Evolutionary conservation across 768 basidiomycete species (phyloP).

Genomic region (Tulasnella sp.): DNA sequence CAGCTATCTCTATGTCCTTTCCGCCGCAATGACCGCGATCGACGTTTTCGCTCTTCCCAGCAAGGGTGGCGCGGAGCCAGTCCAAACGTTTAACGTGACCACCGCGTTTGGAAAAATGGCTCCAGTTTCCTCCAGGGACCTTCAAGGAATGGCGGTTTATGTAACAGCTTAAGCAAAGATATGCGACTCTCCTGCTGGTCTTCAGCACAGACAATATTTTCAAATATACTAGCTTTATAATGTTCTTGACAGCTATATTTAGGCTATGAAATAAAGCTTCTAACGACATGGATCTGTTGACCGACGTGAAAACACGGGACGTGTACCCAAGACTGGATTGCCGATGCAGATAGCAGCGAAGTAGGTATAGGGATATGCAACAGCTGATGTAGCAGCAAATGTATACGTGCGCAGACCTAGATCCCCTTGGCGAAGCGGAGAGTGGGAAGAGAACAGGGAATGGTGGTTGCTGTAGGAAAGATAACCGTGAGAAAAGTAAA

Average conservation of each 20-base stretch:
- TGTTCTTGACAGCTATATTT: not conserved
- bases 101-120: not conserved
- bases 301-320: too few relatives aligned
- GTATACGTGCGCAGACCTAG: not conserved
- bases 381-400: not conserved
- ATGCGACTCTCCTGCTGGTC: not conserved
- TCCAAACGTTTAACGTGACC: not conserved
- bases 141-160: conserved; percentile 11
- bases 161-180: not conserved
- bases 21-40: not conserved
- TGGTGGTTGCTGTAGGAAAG: not conserved
- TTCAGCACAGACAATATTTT: not conserved
- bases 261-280: too few relatives aligned
- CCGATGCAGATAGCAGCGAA: too few relatives aligned
- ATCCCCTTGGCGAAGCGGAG: not conserved
- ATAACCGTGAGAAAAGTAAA: not conserved
- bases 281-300: too few relatives aligned
- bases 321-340: too few relatives aligned
- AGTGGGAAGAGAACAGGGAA: not conserved
- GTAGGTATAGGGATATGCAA: too few relatives aligned
- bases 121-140: not conserved
- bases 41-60: not conserved
- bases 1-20: not conserved
- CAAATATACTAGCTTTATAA: not conserved
- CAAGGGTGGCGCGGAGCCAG: not conserved